Base-by-base conservation (phyloP, 1,284 basidiomycete genomes). In the Trametes pubescens region DNA sequence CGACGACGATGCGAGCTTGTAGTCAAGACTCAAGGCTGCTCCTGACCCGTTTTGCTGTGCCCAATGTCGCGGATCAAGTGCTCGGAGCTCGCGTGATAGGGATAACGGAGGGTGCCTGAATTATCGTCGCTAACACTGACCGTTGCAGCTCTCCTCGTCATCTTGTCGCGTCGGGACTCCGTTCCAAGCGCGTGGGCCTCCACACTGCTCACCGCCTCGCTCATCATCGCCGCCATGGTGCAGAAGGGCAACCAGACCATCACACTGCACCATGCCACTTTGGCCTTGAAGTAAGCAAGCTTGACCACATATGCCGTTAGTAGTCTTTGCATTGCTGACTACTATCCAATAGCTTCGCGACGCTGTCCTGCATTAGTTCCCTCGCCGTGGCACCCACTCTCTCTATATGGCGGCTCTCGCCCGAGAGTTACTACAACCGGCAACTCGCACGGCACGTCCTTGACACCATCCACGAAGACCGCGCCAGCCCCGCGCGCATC, bases 361-460 rank as follows among this genome's bases (percentile, higher is more conserved):
- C 74, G 1, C 66, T 76, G 3, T 76, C 74, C 0, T 73, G 72
- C 61, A 74, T 76, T 48, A 73, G 74, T 62, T 75, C 73, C 4
- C 66, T 76, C 1, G 73, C 72, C 0, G 73, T 71, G 8, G 74
- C 74, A 0, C 74, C 74, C 0, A 71, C 72, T 29, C 59, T 75
- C 18, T 71, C 72, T 34, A 70, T 75, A 53, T 76, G 74, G 74
- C 61, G 70, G 9, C 66, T 75, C 26, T 63, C 63, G 1, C 73
- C 74, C 0, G 49, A 52, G 11, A 65, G 71, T 34, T 75, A 73
- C 64, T 73, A 70, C 54, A 63, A 53, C 11, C 58, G 65, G 11
- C 71, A 71, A 32, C 55, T 73, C 34, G 65, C 67, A 1, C 68
- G 66, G 21, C 64, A 72, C 34, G 65, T 74, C 21, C 57, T 65